Percentiles rank a stretch among this genome's conserved stretches.
phyloP scores from a whole-genome alignment of 2,329 filamentous ascomycete genomes.

The Lachnellula cervina region DNA sequence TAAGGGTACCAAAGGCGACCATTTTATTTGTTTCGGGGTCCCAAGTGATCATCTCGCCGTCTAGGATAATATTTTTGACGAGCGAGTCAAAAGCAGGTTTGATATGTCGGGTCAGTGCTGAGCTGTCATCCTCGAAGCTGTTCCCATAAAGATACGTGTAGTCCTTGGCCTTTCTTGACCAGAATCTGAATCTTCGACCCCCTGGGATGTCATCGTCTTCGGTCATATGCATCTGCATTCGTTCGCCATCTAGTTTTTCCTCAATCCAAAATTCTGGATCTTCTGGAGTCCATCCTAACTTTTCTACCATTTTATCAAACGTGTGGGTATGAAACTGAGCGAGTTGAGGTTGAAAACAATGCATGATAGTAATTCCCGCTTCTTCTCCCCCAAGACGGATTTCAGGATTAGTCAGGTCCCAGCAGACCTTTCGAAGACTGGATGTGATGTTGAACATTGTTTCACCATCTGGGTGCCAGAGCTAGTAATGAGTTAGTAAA shows the following conservation, averaged over 20 bases:
- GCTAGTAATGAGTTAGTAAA: conserved; percentile 47
- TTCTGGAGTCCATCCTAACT: conserved; percentile 59
- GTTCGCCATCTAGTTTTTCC: conserved; percentile 93
- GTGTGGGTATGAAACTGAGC: conserved; percentile 85
- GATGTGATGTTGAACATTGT: conserved; percentile 84
- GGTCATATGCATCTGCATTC: conserved; percentile 93
- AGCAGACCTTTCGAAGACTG: conserved; percentile 84
- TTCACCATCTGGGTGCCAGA: conserved; percentile 77
- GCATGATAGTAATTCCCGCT: conserved; percentile 74
- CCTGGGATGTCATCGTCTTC: conserved; percentile 64
- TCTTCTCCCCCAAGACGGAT: conserved; percentile 71
- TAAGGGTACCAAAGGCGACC: conserved; percentile 86
- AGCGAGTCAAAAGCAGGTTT: conserved; percentile 69
- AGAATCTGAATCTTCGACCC: conserved; percentile 75
- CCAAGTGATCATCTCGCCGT: conserved; percentile 99
- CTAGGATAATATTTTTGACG: conserved; percentile 82
- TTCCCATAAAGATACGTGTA: conserved; percentile 92
- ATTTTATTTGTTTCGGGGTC: conserved; percentile 80
- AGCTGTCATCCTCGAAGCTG: conserved; percentile 66
- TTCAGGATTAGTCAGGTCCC: conserved; percentile 77
- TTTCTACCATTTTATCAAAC: conserved; percentile 73
- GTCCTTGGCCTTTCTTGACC: conserved; percentile 93
- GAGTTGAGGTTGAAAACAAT: conserved; percentile 93
- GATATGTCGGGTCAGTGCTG: conserved; percentile 75
- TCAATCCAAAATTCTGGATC: conserved; percentile 90